A percentile compares a stretch with the other conserved stretches of the same genome.
These are phyloP conservation scores for Alternaria sp. DNA, from an alignment of 2,329 filamentous ascomycete species.

Conservation along the genomic window DNA sequence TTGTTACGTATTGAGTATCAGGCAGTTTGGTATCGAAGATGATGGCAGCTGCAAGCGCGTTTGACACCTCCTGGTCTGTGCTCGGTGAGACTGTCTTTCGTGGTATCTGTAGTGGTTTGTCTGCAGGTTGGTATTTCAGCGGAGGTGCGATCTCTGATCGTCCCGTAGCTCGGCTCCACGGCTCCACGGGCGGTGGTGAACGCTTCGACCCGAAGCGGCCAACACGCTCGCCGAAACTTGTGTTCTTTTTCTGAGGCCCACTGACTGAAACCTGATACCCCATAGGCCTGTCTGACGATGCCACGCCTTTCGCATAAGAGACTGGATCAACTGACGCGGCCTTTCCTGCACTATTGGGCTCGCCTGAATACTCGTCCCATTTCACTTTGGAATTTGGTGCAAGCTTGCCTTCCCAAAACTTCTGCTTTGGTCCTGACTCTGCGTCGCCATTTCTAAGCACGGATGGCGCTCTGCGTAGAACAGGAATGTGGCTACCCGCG, in stretches of 20 bases:
- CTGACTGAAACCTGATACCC: constrained; percentile 47
- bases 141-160: constrained; percentile 70
- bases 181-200: constrained; percentile 49
- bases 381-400: constrained; percentile 49
- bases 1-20: constrained; percentile 45
- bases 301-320: constrained; percentile 34
- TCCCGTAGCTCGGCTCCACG: constrained; percentile 78
- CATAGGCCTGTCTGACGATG: constrained; percentile 30
- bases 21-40: constrained; percentile 29
- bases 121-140: constrained; percentile 67
- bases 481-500: constrained; percentile 42
- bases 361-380: constrained; percentile 74
- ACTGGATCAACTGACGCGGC: constrained; percentile 66
- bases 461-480: constrained; percentile 44
- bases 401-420: constrained; percentile 50
- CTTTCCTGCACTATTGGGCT: constrained; percentile 64
- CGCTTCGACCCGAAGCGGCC: constrained; percentile 34
- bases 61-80: constrained; percentile 29
- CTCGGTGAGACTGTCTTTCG: constrained; percentile 36
- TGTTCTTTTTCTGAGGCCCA: constrained; percentile 39
- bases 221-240: constrained; percentile 42
- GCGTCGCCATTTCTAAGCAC: constrained; percentile 27
- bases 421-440: constrained; percentile 32
- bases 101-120: constrained; percentile 63
- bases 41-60: constrained; percentile 35